Conservation (phyloP, 2,329 filamentous ascomycete genomes). For the Dactylellina haptotyla region DNA sequence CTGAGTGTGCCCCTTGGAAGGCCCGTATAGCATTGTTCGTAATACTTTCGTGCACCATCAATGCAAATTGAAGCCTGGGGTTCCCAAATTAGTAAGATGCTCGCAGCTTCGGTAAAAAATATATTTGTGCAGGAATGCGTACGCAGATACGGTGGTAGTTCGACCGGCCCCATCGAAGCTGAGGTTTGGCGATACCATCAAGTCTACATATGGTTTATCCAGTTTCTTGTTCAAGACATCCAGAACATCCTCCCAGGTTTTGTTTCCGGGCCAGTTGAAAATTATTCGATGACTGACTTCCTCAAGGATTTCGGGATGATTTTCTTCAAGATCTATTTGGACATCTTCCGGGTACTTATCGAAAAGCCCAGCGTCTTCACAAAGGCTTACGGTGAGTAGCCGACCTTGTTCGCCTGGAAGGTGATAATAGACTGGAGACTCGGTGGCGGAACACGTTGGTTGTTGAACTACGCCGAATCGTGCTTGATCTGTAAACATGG, state of each 20-base stretch:
- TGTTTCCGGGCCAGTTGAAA: conserved; percentile 26
- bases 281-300: not conserved
- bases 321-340: not conserved
- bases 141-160: not conserved
- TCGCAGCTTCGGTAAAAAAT: not conserved
- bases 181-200: not conserved
- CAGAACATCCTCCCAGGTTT: conserved; percentile 27
- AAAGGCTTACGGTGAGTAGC: not conserved
- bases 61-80: conserved; percentile 8
- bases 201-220: conserved; percentile 7
- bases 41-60: not conserved
- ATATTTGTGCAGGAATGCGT: not conserved
- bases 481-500: conserved; percentile 1
- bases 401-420: conserved; percentile 11
- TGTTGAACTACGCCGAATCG: conserved; percentile 45
- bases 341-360: not conserved
- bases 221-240: conserved; percentile 15
- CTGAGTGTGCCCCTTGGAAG: not conserved
- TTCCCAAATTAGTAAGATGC: not conserved
- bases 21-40: not conserved
- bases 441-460: conserved; percentile 3
- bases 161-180: not conserved
- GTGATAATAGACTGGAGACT: conserved; percentile 21
- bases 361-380: not conserved
- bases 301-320: not conserved